Evolutionary conservation across 2,329 filamentous ascomycete species (phyloP), one percentile per base, ranked within the genome.

Genomic region (Chalara sp.): DNA sequence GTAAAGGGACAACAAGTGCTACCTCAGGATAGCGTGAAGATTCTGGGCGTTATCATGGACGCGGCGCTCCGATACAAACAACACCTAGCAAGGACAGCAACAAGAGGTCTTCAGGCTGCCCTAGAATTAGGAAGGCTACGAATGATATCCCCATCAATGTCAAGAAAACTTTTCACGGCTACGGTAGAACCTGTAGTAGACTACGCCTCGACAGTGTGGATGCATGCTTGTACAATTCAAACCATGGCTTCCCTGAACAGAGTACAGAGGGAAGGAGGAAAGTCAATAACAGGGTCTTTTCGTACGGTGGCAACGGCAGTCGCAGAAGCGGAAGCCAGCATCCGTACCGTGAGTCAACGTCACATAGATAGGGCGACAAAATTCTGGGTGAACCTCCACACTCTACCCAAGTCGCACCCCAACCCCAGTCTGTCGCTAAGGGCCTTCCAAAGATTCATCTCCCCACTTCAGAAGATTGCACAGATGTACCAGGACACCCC

Each of bases 201-300:
- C n/a, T n/a, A 60, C 46, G 58, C 60, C 45, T 63, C 56, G 12
- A 62, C 56, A 32, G 51, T 58, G 6, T 58, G 42, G 55, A 61
- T 54, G 56, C 56, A 61, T 45, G 40, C 31, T 42, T 61, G 31
- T 48, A 62, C 54, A 30, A 37, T 56, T 31, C 46, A 32, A 39
- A 10, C 42, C 7, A 32, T 32, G 6, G 28, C 11, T 31, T n/a
- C 48, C n/a, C 45, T 50, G 31, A 61, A 62, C 37, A 47, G 55
- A 44, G 56, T 62, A 31, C 51, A 63, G 56, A 57, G 54, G 33
- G 50, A 61, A 10, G 57, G 58, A 55, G 60, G 55, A 39, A 47
- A 63, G 50, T 59, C 55, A 8, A 62, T 63, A 5, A 48, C 46
- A 58, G 32, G 59, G 54, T 49, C 56, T 44, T 63, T 62, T 43